Conservation (phyloP, 1,284 basidiomycete species). For the Ceratorhiza oryzae-sativae region DNA sequence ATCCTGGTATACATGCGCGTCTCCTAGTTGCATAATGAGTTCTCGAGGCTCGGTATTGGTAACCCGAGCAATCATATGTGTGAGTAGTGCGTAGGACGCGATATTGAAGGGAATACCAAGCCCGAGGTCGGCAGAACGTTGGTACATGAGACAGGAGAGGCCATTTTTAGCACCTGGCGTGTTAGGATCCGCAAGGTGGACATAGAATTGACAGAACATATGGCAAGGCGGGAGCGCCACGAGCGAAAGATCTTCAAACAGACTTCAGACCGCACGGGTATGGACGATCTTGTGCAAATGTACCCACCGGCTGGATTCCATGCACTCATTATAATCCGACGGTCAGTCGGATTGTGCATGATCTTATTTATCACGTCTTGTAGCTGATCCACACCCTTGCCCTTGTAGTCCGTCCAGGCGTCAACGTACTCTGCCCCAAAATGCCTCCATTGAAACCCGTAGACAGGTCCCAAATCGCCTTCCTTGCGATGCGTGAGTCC, state of each 20-base stretch:
- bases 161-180: slow-evolving; percentile 66
- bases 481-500: slow-evolving; percentile 85
- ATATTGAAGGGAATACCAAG: slow-evolving; percentile 99
- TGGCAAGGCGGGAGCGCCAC: slow-evolving; percentile 99
- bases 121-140: slow-evolving; percentile 95
- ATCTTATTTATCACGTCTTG: slow-evolving; percentile 90
- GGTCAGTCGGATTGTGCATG: slow-evolving; percentile 90
- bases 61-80: slow-evolving; percentile 94
- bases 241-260: slow-evolving; percentile 69
- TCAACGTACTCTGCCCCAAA: slow-evolving; percentile 91
- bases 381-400: slow-evolving; percentile 94
- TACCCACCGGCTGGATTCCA: slow-evolving; percentile 94
- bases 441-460: slow-evolving; percentile 99
- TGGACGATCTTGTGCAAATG: no score
- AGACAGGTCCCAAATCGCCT: slow-evolving; percentile 95
- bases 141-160: slow-evolving; percentile 96
- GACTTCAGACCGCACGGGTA: no score
- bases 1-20: slow-evolving; percentile 95
- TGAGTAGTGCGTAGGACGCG: slow-evolving; percentile 94
- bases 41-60: slow-evolving; percentile 88
- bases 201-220: slow-evolving; percentile 99
- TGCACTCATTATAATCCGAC: slow-evolving; percentile 94
- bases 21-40: slow-evolving; percentile 92
- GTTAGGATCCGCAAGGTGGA: slow-evolving; percentile 72
- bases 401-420: slow-evolving; percentile 82